phyloP scores from a whole-genome alignment of 768 basidiomycete species.

The Gelatoporia subvermispora region DNA sequence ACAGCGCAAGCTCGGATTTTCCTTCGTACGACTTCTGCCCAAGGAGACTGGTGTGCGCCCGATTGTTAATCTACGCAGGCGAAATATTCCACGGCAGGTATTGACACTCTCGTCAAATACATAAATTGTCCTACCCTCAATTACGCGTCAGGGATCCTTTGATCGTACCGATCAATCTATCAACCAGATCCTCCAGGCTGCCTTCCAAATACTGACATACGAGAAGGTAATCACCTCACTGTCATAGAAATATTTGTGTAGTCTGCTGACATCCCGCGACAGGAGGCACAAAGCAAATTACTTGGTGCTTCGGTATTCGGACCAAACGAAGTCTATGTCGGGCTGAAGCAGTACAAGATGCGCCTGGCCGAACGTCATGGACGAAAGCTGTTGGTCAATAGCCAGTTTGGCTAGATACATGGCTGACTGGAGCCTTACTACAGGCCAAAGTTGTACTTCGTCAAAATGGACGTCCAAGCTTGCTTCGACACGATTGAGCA shows the following conservation, averaged over 20 bases:
- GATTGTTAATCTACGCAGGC: conserved; percentile 81
- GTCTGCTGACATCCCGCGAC: neutral
- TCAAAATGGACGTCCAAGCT: conserved; percentile 92
- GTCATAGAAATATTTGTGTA: conserved; percentile 5
- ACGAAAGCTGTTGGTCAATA: conserved; percentile 43
- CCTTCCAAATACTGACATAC: conserved; percentile 84
- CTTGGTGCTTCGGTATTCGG: conserved; percentile 83
- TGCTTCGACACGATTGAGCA: conserved; percentile 98
- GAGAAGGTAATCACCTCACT: conserved; percentile 69
- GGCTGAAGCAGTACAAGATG: conserved; percentile 66
- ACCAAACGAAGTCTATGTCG: conserved; percentile 74
- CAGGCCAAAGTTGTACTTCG: conserved; percentile 90
- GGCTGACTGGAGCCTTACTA: neutral
- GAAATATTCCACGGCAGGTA: conserved; percentile 36
- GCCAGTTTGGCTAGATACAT: neutral
- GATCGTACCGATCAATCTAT: conserved; percentile 52
- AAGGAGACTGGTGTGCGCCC: conserved; percentile 95
- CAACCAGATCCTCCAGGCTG: conserved; percentile 79
- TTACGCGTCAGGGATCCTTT: conserved; percentile 21
- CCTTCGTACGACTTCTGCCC: conserved; percentile 83
- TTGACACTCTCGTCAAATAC: neutral
- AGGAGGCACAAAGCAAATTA: conserved; percentile 59
- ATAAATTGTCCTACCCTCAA: neutral
- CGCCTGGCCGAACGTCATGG: conserved; percentile 29
- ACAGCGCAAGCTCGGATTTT: conserved; percentile 75